phyloP scores from a whole-genome alignment of 495 filamentous ascomycete genomes.

The Bathelium albidoporum region DNA sequence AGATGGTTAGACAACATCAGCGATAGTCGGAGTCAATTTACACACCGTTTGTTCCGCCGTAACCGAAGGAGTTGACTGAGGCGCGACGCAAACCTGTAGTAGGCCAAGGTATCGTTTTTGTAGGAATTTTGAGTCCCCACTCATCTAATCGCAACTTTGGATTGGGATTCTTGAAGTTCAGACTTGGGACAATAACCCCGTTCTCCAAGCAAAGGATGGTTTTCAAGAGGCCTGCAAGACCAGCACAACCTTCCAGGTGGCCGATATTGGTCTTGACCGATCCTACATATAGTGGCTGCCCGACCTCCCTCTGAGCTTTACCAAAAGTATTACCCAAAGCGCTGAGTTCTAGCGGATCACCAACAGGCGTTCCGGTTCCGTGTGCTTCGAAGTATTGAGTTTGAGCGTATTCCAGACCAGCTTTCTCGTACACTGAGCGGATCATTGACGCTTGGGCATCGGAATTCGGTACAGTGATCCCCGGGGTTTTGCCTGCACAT shows the following conservation, averaged over 20 bases:
- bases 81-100: slow-evolving; percentile 16
- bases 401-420: slow-evolving; percentile 2
- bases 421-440: slow-evolving; percentile 7
- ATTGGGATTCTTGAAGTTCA: slow-evolving; percentile 37
- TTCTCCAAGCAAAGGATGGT: slow-evolving; percentile 48
- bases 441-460: slow-evolving; percentile 8
- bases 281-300: slow-evolving; percentile 32
- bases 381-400: slow-evolving; percentile 10
- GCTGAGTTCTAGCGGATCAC: slow-evolving; percentile 7
- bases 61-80: slow-evolving; percentile 41
- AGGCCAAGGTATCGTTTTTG: slow-evolving; percentile 8
- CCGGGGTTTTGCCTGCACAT: not conserved
- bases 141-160: slow-evolving; percentile 21
- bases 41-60: slow-evolving; percentile 39
- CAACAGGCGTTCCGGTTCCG: slow-evolving; percentile 9
- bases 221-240: slow-evolving; percentile 51
- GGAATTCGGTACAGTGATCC: slow-evolving; percentile 7
- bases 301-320: slow-evolving; percentile 4
- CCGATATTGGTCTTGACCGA: slow-evolving; percentile 53
- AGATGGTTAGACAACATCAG: not conserved
- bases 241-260: slow-evolving; percentile 47
- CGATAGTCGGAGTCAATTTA: not conserved
- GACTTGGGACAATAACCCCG: slow-evolving; percentile 37
- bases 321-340: slow-evolving; percentile 4
- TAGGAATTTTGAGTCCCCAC: slow-evolving; percentile 13